These are phyloP conservation scores for Gastrolobium villosum DNA, from an alignment of 306 rosid species.

Conservation along the genomic window DNA sequence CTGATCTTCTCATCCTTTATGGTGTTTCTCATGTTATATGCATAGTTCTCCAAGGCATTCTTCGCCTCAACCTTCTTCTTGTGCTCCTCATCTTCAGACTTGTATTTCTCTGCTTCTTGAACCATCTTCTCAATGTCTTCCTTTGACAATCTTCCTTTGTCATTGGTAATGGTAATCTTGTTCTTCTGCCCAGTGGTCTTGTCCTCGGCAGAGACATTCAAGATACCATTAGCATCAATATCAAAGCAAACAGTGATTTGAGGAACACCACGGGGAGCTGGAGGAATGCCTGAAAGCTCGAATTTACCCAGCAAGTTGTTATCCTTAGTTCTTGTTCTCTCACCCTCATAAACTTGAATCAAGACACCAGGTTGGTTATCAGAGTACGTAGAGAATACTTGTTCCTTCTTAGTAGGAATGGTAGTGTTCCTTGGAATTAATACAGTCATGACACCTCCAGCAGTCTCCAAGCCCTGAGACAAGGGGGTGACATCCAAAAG, in stretches of 20 bases:
- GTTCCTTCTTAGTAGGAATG: constrained; percentile 83
- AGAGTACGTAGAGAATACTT: constrained; percentile 73
- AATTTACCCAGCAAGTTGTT: constrained; percentile 83
- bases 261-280: constrained; percentile 82
- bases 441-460: constrained; percentile 85
- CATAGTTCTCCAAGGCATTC: constrained; percentile 78
- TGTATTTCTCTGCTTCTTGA: constrained; percentile 86
- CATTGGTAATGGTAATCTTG: constrained; percentile 83
- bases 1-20: constrained; percentile 78
- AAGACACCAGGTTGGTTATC: constrained; percentile 84
- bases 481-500: constrained; percentile 80
- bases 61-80: constrained; percentile 81
- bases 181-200: constrained; percentile 84
- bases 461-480: constrained; percentile 75
- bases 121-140: constrained; percentile 89
- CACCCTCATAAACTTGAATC: constrained; percentile 85
- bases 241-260: constrained; percentile 81
- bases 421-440: constrained; percentile 79
- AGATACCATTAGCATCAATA: constrained; percentile 77
- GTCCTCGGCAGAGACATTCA: constrained; percentile 79
- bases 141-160: constrained; percentile 78
- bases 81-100: constrained; percentile 82
- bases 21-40: constrained; percentile 83
- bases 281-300: constrained; percentile 83
- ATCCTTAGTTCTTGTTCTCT: constrained; percentile 70